These are phyloP conservation scores for Ampelomyces quisqualis DNA, from an alignment of 2,329 filamentous ascomycete genomes.

Conservation along the genomic window DNA sequence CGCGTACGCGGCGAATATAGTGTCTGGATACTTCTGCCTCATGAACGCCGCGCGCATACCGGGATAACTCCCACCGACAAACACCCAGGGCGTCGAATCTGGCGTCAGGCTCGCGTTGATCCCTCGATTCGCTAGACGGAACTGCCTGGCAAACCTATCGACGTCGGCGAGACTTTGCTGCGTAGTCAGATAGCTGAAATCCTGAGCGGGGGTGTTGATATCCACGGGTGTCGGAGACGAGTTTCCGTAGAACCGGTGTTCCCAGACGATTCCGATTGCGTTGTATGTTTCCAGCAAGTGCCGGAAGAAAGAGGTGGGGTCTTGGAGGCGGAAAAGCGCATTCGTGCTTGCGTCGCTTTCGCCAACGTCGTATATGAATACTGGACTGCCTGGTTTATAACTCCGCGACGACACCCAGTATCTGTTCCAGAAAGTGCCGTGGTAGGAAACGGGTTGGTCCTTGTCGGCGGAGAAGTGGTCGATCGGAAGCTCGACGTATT, in stretches of 20 bases:
- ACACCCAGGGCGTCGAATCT: slow-evolving; percentile 42
- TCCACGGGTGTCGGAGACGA: slow-evolving; percentile 40
- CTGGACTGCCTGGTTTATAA: slow-evolving; percentile 41
- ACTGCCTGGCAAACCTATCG: slow-evolving; percentile 44
- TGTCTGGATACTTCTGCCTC: slow-evolving; percentile 43
- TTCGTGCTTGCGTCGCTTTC: slow-evolving; percentile 34
- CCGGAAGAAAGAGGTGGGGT: slow-evolving; percentile 39
- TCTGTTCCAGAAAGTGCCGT: slow-evolving; percentile 40
- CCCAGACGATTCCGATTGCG: slow-evolving; percentile 45
- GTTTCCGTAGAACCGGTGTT: slow-evolving; percentile 48
- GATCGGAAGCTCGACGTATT: slow-evolving; percentile 41
- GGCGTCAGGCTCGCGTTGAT: slow-evolving; percentile 41
- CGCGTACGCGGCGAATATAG: slow-evolving; percentile 41
- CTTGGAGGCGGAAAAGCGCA: slow-evolving; percentile 30
- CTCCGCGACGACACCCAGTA: slow-evolving; percentile 40
- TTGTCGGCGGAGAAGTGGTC: slow-evolving; percentile 39
- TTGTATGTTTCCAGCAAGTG: slow-evolving; percentile 40
- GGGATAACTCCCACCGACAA: slow-evolving; percentile 43
- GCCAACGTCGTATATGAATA: slow-evolving; percentile 44
- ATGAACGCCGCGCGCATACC: slow-evolving; percentile 45
- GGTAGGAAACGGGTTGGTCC: slow-evolving; percentile 15
- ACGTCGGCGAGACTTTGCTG: slow-evolving; percentile 48
- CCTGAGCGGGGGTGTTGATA: slow-evolving; percentile 34
- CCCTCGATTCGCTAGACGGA: slow-evolving; percentile 31
- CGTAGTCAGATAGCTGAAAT: slow-evolving; percentile 42